phyloP scores from a whole-genome alignment of 345 rosid genomes.

The Fremontodendron californicum region DNA sequence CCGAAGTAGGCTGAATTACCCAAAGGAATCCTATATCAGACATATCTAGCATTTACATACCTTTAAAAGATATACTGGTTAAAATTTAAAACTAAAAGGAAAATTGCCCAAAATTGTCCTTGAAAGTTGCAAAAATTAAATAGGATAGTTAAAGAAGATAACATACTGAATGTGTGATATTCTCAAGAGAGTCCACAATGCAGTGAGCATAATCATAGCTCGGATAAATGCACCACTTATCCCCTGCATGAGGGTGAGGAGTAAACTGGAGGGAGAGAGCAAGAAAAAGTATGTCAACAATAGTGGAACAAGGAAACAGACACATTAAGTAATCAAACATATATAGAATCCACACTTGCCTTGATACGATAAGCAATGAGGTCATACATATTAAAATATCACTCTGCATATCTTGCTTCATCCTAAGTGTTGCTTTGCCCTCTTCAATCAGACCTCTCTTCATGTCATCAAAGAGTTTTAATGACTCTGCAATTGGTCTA shows the following conservation, averaged over 20 bases:
- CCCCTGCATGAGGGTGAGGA: conserved; percentile 96
- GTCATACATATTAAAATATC: conserved; percentile 87
- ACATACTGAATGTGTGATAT: conserved; percentile 87
- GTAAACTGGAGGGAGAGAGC: conserved; percentile 50
- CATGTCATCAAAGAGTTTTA: conserved; percentile 78
- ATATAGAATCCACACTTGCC: conserved; percentile 40
- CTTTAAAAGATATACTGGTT: not conserved
- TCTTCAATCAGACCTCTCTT: too few species aligned
- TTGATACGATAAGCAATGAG: conserved; percentile 95
- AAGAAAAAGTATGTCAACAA: not conserved
- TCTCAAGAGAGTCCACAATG: conserved; percentile 91
- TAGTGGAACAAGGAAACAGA: not conserved
- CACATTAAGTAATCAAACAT: not conserved
- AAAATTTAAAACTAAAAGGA: not conserved
- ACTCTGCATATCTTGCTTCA: conserved; percentile 99
- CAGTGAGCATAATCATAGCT: conserved; percentile 93
- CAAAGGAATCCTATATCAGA: not conserved
- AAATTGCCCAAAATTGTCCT: not conserved
- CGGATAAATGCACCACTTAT: conserved; percentile 92
- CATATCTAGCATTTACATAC: not conserved
- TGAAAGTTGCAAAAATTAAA: not conserved
- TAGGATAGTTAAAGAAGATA: not conserved
- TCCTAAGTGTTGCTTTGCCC: conserved; percentile 88
- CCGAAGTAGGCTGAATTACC: not conserved
- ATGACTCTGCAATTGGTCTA: conserved; percentile 75